These are phyloP conservation scores for Geranomyces michiganensis DNA, from an alignment of 192 early-diverging fungal species.

Conservation along the genomic window DNA sequence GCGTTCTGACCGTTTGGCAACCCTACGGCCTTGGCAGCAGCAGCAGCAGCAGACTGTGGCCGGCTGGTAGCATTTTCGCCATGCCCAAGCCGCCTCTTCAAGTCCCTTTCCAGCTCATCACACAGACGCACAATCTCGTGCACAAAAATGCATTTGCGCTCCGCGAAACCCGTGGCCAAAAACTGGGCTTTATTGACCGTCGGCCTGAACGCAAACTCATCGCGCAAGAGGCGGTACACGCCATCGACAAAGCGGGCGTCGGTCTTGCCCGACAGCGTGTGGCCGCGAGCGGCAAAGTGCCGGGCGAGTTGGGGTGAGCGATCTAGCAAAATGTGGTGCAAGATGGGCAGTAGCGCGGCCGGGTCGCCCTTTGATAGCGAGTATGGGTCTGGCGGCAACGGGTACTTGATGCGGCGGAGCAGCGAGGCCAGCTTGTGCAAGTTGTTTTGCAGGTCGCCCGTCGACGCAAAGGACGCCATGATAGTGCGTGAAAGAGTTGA, in stretches of 20 bases:
- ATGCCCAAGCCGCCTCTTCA: neutral
- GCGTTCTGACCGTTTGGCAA: too few relatives aligned
- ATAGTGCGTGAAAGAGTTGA: too few relatives aligned
- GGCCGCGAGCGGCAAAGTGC: constrained; percentile 42
- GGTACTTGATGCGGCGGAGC: constrained; percentile 43
- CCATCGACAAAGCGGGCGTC: constrained; percentile 58
- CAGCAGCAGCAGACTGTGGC: neutral
- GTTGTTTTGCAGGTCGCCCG: constrained; percentile 62
- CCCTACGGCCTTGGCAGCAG: too few relatives aligned
- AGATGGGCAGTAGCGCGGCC: constrained; percentile 51
- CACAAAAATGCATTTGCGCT: constrained; percentile 50
- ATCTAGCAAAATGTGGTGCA: constrained; percentile 62
- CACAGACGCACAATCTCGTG: constrained; percentile 36
- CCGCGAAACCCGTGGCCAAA: constrained; percentile 52
- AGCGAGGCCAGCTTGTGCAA: constrained; percentile 48
- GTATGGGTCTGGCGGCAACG: constrained; percentile 36
- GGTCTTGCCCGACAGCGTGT: constrained; percentile 54
- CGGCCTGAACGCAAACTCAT: constrained; percentile 61
- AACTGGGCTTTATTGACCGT: constrained; percentile 53
- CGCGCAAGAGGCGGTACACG: constrained; percentile 48
- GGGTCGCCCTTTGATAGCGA: constrained; percentile 50
- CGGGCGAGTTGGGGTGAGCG: constrained; percentile 41
- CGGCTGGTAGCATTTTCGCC: neutral
- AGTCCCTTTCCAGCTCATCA: neutral
- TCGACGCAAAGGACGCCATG: constrained; percentile 24